Evolutionary conservation across 352 stramenopile species (phyloP).

Genomic region (Phytophthora crassamura): DNA sequence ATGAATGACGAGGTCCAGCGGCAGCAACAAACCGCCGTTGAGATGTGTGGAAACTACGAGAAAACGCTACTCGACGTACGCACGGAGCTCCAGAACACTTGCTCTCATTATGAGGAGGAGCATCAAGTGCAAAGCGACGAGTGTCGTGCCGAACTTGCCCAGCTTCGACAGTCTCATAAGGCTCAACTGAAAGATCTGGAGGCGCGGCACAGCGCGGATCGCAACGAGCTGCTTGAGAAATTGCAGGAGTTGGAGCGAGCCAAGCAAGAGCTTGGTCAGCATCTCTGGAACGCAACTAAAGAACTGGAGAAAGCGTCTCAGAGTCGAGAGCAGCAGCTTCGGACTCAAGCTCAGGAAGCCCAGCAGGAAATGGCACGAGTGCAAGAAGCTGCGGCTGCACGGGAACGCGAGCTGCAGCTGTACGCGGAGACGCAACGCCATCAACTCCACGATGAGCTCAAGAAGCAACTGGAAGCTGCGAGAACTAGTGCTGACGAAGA

Average conservation of each 20-base stretch:
- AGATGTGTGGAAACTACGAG: constrained; percentile 50
- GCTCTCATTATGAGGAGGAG: constrained; percentile 27
- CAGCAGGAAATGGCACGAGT: constrained; percentile 40
- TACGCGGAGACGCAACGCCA: constrained; percentile 53
- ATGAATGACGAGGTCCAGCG: constrained; percentile 68
- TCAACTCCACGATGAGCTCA: constrained; percentile 45
- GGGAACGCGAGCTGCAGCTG: constrained; percentile 49
- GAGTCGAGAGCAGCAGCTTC: constrained; percentile 35
- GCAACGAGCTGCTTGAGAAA: constrained; percentile 21
- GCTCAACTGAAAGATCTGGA: constrained; percentile 17
- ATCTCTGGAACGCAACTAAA: constrained; percentile 68
- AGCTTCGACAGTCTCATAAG: constrained; percentile 21
- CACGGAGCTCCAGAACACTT: constrained; percentile 38
- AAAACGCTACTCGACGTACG: constrained; percentile 32
- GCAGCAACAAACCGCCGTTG: constrained; percentile 42
- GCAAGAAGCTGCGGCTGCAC: constrained; percentile 28
- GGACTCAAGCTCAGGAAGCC: constrained; percentile 24
- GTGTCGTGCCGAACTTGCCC: constrained; percentile 2
- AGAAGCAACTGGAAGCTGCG: constrained; percentile 46
- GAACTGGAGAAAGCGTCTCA: constrained; percentile 46
- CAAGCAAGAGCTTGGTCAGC: constrained; percentile 67
- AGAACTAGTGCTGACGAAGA: constrained; percentile 46
- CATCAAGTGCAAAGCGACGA: constrained; percentile 35
- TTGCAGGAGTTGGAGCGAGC: constrained; percentile 28
- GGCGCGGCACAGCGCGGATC: constrained; percentile 3